Conservation (phyloP, 106 monocot genomes). For the Apostasia ramifera region DNA sequence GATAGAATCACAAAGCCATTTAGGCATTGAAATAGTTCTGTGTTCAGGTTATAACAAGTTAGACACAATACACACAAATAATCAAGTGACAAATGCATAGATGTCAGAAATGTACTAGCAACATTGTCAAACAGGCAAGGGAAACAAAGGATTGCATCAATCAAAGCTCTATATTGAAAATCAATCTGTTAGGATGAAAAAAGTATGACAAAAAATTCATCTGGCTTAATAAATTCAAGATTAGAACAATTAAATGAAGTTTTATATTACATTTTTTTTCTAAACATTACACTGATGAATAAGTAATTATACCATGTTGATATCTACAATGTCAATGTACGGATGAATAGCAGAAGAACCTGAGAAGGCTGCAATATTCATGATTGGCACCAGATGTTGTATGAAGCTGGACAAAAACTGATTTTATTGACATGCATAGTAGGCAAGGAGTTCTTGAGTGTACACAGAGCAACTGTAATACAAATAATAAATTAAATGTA, state of each 20-base stretch:
- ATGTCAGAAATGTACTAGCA: too few relatives aligned
- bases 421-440: background rate
- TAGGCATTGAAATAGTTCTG: too few relatives aligned
- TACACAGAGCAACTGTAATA: constrained; percentile 5
- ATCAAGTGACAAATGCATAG: too few relatives aligned
- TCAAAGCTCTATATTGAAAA: too few relatives aligned
- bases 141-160: too few relatives aligned
- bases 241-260: constrained; percentile 2
- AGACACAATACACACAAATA: too few relatives aligned
- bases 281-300: constrained; percentile 3
- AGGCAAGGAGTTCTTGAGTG: background rate
- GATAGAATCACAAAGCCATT: too few relatives aligned
- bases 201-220: background rate
- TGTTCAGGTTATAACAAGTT: too few relatives aligned
- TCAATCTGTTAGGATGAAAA: too few relatives aligned
- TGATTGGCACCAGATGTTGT: background rate
- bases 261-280: background rate
- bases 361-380: background rate
- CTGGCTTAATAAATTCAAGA: background rate
- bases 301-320: background rate
- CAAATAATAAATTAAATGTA: background rate
- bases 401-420: background rate
- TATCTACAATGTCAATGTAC: background rate
- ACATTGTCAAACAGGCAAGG: too few relatives aligned
- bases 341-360: background rate